Evolutionary conservation across 257 asterid genomes (phyloP), one percentile per base, ranked within the genome.

Genomic region (Marsdenia floribunda): DNA sequence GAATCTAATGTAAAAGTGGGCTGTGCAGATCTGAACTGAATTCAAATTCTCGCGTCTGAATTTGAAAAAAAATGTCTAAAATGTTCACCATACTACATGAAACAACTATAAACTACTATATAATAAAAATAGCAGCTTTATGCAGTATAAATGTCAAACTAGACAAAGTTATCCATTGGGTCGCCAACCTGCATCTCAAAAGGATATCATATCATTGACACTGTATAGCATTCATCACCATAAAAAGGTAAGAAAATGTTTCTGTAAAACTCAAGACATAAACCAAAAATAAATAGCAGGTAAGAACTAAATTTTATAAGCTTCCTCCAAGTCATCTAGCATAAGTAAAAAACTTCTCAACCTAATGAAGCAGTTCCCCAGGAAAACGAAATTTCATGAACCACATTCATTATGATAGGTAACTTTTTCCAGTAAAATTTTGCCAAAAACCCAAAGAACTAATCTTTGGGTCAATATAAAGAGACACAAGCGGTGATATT

Each of bases 11-110:
- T 81, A 79, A 80, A 73, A 66, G 82, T 70, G 50, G 78, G 79
- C 86, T 78, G 83, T 85, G 81, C 68, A 77, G 79, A 83, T 80
- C 87, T 85, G 86, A 76, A 81, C 78, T 70, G 81, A 73, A 83
- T 50, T 79, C 85, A 82, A 79, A 73, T 80, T 77, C 78, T 74
- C 75, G 65, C 58, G 82, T 75, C 85, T 53, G 84, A 78, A 78
- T 75, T 74, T 65, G 75, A 82, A 83, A 81, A 75, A 64, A 60
- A 65, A 74, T 68, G 74, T 75, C 88, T 83, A 88, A 73, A 74
- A 58, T 81, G 74, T 65, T 79, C 76, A 74, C 47, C 47, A 76
- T 75, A 52, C 67, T 50, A 19, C 70, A 76, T 57, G 69, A 78
- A 76, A 76, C 57, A 71, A 81, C 69, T 55, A 80, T 70, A 12